Evolutionary conservation across 208 protist species (phyloP), one percentile per base, ranked within the genome.

Genomic region (Jaenimonas drosophilae): DNA sequence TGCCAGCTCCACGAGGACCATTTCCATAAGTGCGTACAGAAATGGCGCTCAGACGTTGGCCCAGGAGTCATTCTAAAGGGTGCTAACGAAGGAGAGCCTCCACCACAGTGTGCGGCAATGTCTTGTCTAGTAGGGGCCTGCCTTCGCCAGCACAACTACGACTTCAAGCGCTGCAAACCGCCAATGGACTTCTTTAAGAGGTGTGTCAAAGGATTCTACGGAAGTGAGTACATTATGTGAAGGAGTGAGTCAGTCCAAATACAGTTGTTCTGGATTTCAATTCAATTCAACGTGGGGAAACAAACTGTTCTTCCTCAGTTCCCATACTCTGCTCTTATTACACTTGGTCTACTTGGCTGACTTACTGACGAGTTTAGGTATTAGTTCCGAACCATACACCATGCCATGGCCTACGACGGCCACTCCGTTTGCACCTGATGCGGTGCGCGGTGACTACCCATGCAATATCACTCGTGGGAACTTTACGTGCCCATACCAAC

Each of bases 151-250:
- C 70, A 59, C 64, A 74, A 70, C 30, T 90, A 79, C 52, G 64
- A 85, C 46, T 90, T 90, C 62, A 49, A 67, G 3, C 51, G 64
- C 16, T 90, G 81, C 59, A 69, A 78, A 32, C 52, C 64, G 24
- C 76, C 70, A 23, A 90, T 76, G 48, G 49, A 73, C 5, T 81
- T 58, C 36, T 90, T 90, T 56, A 90, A 90, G 43, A 68, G 86
- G 51, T 90, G 81, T 24, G 81, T 90, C 31, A 80, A 70, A 41
- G 64, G 64, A 12, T 84, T 72, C 38, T 90, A 90, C 49, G 81
- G 81, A 16, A 59, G 56, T 9, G 63, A 85, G 28, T 90, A 86
- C 38, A 55, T 90, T 47, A 48, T 42, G n/a, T n/a, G n/a, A n/a
- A n/a, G n/a, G n/a, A n/a, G n/a, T n/a, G n/a, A n/a, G n/a, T n/a